Base-by-base conservation (phyloP, 2,329 filamentous ascomycete genomes). In the Pyrenochaeta sp. region DNA sequence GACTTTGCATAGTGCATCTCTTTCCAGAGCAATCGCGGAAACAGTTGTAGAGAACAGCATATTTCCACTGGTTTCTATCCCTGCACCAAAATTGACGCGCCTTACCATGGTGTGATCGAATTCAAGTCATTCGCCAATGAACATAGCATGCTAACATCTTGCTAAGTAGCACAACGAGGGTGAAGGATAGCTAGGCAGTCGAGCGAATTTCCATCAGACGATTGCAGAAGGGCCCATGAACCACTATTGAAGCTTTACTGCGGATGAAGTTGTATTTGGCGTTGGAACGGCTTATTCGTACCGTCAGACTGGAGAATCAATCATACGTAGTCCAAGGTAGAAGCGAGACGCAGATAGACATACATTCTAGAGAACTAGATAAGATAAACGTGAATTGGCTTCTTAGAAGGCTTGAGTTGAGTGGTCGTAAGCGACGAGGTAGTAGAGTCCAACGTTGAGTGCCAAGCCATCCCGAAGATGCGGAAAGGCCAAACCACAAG, bases 401-500 rank as follows among this genome's bases (percentile, higher is more conserved):
- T 19, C 19, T 19, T 19, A 19, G 19, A 19, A 19, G 19, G 19
- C 19, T 19, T 19, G 19, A 19, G 19, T 19, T 1, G 1, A 19
- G 19, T 19, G 19, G 19, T 19, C 19, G 19, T 19, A 19, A 19
- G 19, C 19, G 19, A 19, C 19, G 19, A 19, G 19, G 19, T 19
- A 19, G 19, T 19, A 1, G 19, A 19, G 19, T 19, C 19, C 19
- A 19, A 19, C 19, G 19, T 19, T 19, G 19, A 19, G 19, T 19
- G 45, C 45, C 45, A 47, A 47, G 45, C 45, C 28, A 47, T 24
- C 28, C 8, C 50, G 22, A 34, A 25, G 36, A 25, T 42, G 15
- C 39, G 47, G 53, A 40, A 42, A 50, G 43, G 10, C 51, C 24
- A 48, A 56, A 51, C 49, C 24, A 15, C 48, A 54, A 52, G 46